phyloP scores from a whole-genome alignment of 371 early-diverging fungal species.

The Mycotypha africana region DNA sequence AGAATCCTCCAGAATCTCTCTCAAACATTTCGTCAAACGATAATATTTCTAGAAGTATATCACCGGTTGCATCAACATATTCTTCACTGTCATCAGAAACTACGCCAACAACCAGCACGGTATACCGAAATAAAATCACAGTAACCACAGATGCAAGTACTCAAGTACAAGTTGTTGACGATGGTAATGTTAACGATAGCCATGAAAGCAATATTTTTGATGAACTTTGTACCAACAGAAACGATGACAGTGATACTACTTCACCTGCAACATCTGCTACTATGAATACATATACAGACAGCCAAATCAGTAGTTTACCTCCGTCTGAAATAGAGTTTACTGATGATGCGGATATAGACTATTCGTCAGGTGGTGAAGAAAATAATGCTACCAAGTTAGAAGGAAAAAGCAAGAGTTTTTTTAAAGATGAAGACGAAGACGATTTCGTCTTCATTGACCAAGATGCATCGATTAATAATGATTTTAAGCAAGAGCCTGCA shows the following conservation, averaged over 20 bases:
- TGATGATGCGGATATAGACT: neutral
- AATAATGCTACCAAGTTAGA: neutral
- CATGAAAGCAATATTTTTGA: too few species aligned
- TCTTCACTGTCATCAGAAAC: neutral
- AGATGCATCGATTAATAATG: too few species aligned
- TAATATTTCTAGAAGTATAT: constrained; percentile 11
- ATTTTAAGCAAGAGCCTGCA: too few species aligned
- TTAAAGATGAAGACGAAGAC: constrained; percentile 1
- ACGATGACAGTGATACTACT: neutral
- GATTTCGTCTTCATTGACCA: constrained; percentile 8
- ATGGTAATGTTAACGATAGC: too few species aligned
- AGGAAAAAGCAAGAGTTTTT: too few species aligned
- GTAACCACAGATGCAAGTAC: too few species aligned
- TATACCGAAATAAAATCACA: too few species aligned
- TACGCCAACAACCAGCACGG: too few species aligned
- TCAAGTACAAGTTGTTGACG: too few species aligned
- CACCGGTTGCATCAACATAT: constrained; percentile 1
- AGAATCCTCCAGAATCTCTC: neutral
- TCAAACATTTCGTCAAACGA: neutral
- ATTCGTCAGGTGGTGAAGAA: neutral
- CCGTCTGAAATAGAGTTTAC: constrained; percentile 6
- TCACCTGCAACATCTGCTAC: neutral
- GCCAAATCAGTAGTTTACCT: constrained; percentile 11
- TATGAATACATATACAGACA: constrained; percentile 5
- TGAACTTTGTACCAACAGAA: neutral